Evolutionary conservation across 139 green algal species (phyloP).

Genomic region (Picochlorum sp.): DNA sequence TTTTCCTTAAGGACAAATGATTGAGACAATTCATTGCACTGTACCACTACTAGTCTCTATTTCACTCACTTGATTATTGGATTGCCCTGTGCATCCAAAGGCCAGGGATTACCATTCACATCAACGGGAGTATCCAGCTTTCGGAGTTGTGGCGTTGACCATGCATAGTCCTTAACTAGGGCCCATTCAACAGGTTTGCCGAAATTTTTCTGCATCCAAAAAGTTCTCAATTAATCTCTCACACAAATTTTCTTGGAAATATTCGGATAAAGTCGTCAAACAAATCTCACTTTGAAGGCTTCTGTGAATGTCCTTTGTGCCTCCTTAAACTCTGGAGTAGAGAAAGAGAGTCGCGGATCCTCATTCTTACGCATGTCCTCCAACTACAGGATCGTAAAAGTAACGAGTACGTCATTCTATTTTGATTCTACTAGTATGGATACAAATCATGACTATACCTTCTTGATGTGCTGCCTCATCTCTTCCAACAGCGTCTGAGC

Average conservation of each 20-base stretch:
- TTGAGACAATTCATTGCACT: too few relatives aligned
- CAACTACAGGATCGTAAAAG: constrained; percentile 51
- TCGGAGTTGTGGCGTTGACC: constrained; percentile 62
- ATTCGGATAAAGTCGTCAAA: too few relatives aligned
- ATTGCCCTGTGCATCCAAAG: constrained; percentile 36
- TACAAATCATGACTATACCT: constrained; percentile 44
- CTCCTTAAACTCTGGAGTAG: constrained; percentile 91
- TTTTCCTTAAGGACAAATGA: too few relatives aligned
- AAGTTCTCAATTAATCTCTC: neutral
- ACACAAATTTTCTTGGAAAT: too few relatives aligned
- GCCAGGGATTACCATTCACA: constrained; percentile 70
- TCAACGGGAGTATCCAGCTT: constrained; percentile 60
- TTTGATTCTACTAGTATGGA: neutral
- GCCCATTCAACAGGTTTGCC: constrained; percentile 78
- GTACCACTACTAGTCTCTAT: too few relatives aligned
- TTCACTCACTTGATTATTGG: constrained; percentile 34
- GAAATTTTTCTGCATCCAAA: constrained; percentile 76
- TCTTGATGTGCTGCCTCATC: constrained; percentile 77
- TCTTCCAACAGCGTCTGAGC: constrained; percentile 70
- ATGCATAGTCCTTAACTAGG: constrained; percentile 74
- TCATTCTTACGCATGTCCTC: constrained; percentile 72
- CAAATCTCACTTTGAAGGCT: constrained; percentile 73
- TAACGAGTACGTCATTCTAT: too few relatives aligned
- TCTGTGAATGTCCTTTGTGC: constrained; percentile 81
- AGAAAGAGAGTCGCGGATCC: constrained; percentile 84